phyloP scores from a whole-genome alignment of 306 rosid genomes.

The Carpinus fangiana region DNA sequence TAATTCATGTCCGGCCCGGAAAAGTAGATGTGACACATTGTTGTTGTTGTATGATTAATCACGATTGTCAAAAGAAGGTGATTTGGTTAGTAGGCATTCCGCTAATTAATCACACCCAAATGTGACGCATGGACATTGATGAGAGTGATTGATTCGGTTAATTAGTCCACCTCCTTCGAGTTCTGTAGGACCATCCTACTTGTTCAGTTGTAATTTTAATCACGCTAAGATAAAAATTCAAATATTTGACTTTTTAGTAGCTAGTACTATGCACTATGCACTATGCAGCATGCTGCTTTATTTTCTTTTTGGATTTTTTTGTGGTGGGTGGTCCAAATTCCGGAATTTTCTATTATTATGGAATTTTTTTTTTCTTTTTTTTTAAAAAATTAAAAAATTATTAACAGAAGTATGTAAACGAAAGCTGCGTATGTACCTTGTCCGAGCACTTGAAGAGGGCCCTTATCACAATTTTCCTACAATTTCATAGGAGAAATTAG shows the following conservation, averaged over 20 bases:
- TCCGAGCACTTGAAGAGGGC: no score
- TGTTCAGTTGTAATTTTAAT: not conserved
- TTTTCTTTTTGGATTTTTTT: not conserved
- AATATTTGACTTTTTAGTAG: not conserved
- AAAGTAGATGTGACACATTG: not conserved
- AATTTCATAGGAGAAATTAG: no score
- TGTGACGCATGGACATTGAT: not conserved
- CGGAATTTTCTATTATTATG: no score
- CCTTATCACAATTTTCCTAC: no score
- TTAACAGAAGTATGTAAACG: no score
- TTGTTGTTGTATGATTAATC: not conserved
- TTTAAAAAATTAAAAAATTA: no score
- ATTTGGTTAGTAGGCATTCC: not conserved
- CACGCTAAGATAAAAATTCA: not conserved
- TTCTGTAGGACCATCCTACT: conserved; percentile 33
- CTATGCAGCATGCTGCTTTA: not conserved
- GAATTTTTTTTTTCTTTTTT: no score
- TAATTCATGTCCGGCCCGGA: no score
- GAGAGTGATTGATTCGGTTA: not conserved
- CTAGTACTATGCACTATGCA: not conserved
- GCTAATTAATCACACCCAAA: not conserved
- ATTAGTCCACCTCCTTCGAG: not conserved
- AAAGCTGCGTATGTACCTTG: no score
- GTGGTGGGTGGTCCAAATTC: not conserved
- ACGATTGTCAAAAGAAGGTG: not conserved